phyloP scores from a whole-genome alignment of 148 eudicot genomes.

The Camellia sinensis region DNA sequence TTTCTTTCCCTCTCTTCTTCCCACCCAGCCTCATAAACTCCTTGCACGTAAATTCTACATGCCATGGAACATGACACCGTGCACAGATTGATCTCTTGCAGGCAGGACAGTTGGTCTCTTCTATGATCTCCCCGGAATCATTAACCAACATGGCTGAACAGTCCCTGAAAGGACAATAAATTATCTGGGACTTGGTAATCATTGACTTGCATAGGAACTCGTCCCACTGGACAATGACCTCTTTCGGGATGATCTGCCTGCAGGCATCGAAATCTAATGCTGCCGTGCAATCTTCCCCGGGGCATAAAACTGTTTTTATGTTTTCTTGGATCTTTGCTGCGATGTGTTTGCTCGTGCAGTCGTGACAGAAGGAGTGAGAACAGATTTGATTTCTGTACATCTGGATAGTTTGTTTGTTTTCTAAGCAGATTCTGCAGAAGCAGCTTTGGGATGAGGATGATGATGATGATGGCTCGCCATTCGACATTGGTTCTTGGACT shows the following conservation, averaged over 20 bases:
- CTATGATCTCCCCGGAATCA: constrained; percentile 18
- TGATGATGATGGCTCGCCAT: too few species aligned
- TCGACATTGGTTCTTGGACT: background rate
- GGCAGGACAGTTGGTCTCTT: constrained; percentile 6
- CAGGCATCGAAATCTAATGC: constrained; percentile 18
- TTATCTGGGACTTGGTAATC: constrained; percentile 27
- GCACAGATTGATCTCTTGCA: constrained; percentile 33
- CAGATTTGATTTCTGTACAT: constrained; percentile 31
- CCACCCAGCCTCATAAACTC: constrained; percentile 23
- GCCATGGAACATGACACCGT: constrained; percentile 31
- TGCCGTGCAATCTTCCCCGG: constrained; percentile 30
- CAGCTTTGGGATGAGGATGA: background rate
- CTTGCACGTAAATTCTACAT: constrained; percentile 29
- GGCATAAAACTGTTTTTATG: constrained; percentile 21
- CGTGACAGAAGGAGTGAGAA: constrained; percentile 35
- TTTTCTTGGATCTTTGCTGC: constrained; percentile 27
- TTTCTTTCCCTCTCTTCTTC: constrained; percentile 12
- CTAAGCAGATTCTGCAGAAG: constrained; percentile 39
- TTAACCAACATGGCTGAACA: constrained; percentile 34
- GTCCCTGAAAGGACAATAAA: constrained; percentile 44
- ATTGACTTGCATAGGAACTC: constrained; percentile 28
- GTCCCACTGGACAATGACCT: constrained; percentile 30
- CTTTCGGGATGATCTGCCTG: constrained; percentile 19
- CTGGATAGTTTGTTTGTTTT: constrained; percentile 22
- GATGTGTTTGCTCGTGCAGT: constrained; percentile 36